phyloP scores from a whole-genome alignment of 768 basidiomycete species.

The Naematelia aurantialba region DNA sequence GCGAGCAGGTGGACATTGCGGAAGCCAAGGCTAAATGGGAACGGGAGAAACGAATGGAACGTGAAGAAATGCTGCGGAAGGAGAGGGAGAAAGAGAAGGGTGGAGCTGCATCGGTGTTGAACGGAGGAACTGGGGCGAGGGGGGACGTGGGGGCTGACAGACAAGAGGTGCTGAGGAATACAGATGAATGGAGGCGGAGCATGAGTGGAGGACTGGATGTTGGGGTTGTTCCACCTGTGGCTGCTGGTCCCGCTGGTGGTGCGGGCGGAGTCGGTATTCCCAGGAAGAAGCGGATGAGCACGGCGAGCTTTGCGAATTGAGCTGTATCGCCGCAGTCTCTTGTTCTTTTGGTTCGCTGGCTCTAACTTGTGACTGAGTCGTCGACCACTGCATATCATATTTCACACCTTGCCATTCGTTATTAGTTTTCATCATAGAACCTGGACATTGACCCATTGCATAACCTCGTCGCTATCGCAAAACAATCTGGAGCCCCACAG shows the following conservation, averaged over 20 bases:
- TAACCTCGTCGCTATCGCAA: not conserved
- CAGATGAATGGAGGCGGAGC: conserved; percentile 9
- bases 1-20: conserved; percentile 68
- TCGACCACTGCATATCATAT: too few species aligned
- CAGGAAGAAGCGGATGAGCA: conserved; percentile 1
- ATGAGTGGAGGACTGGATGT: not conserved
- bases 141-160: not conserved
- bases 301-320: not conserved
- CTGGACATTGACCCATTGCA: not conserved
- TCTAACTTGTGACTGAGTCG: too few species aligned
- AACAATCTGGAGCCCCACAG: too few species aligned
- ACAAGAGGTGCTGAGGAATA: conserved; percentile 1
- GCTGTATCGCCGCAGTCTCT: too few species aligned
- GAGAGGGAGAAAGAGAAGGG: conserved; percentile 12
- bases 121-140: not conserved
- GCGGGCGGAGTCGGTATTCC: too few species aligned
- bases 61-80: conserved; percentile 13
- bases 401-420: too few species aligned
- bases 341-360: too few species aligned
- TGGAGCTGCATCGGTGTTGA: not conserved
- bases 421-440: too few species aligned
- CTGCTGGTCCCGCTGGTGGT: too few species aligned
- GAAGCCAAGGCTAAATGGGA: conserved; percentile 82
- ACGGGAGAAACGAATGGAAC: conserved; percentile 59
- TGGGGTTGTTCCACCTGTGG: not conserved